Evolutionary conservation across 169 alveolate genomes (phyloP).

Genomic region (Eimeria zaria): DNA sequence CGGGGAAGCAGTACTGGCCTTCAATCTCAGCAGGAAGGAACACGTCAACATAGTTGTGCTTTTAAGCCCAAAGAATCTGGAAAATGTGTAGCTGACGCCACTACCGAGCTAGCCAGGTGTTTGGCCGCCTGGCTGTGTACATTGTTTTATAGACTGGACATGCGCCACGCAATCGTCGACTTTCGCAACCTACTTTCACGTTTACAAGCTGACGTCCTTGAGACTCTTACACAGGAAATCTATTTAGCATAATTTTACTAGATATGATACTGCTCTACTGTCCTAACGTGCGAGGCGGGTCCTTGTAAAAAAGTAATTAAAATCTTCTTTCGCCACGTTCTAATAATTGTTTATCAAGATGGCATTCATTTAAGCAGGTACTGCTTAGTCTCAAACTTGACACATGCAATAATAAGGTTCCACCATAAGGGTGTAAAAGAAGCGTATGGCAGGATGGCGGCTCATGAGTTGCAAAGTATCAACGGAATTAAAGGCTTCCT

Average conservation of each 20-base stretch:
- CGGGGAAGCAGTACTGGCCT: background rate
- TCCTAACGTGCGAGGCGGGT: background rate
- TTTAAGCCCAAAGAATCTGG: background rate
- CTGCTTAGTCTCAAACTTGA: background rate
- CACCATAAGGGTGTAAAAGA: background rate
- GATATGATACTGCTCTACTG: background rate
- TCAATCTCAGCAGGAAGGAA: background rate
- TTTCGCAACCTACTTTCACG: background rate
- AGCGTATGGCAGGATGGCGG: background rate
- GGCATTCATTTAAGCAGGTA: background rate
- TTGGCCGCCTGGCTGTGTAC: background rate
- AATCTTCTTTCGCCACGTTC: background rate
- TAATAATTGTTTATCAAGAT: too few relatives aligned
- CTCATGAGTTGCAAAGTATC: background rate
- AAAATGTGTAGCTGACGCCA: background rate
- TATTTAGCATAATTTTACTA: background rate
- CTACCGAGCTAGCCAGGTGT: background rate
- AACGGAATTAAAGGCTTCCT: background rate
- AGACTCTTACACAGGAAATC: background rate
- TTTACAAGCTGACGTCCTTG: background rate
- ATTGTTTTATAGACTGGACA: background rate
- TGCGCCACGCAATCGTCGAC: background rate
- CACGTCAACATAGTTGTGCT: background rate
- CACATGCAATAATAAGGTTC: background rate
- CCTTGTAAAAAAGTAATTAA: background rate